Percentiles rank a stretch among this genome's conserved stretches.
Evolutionary conservation across 805 yeast species (phyloP).

Genomic region (Saccharomycopsis guyanensis): DNA sequence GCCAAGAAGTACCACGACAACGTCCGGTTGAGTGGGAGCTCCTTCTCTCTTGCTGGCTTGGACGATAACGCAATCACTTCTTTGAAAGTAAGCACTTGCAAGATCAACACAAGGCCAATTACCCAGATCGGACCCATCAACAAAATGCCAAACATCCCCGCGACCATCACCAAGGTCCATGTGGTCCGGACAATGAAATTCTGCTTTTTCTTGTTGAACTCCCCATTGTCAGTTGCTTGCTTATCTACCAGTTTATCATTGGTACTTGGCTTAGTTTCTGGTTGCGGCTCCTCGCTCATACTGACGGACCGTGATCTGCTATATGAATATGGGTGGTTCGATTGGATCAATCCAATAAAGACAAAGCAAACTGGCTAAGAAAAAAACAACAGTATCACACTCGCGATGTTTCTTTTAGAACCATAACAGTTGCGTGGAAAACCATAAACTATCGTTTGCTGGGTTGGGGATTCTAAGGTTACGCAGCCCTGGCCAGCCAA

Average conservation of each 20-base stretch:
- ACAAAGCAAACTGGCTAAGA: too few species aligned
- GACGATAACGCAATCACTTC: constrained; percentile 87
- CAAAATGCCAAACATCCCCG: constrained; percentile 57
- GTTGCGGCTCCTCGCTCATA: too few species aligned
- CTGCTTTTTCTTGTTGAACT: constrained; percentile 58
- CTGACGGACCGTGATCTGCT: too few species aligned
- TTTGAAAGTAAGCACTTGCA: constrained; percentile 79
- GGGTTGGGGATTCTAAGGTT: too few species aligned
- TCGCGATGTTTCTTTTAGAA: too few species aligned
- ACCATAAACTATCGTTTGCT: too few species aligned
- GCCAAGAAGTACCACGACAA: constrained; percentile 88
- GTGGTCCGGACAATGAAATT: constrained; percentile 80
- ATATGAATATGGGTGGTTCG: too few species aligned
- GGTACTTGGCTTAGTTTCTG: background rate
- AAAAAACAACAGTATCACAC: too few species aligned
- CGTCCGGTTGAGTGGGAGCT: constrained; percentile 73
- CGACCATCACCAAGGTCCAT: constrained; percentile 92
- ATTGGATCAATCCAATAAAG: background rate
- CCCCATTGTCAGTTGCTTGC: background rate
- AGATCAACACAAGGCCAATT: constrained; percentile 57
- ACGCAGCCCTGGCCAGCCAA: too few species aligned
- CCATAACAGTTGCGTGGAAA: too few species aligned
- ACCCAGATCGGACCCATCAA: constrained; percentile 83
- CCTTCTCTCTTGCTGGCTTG: constrained; percentile 70
- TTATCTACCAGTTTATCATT: background rate